phyloP scores from a whole-genome alignment of 2,329 filamentous ascomycete species.

The Trichoderma sp. region DNA sequence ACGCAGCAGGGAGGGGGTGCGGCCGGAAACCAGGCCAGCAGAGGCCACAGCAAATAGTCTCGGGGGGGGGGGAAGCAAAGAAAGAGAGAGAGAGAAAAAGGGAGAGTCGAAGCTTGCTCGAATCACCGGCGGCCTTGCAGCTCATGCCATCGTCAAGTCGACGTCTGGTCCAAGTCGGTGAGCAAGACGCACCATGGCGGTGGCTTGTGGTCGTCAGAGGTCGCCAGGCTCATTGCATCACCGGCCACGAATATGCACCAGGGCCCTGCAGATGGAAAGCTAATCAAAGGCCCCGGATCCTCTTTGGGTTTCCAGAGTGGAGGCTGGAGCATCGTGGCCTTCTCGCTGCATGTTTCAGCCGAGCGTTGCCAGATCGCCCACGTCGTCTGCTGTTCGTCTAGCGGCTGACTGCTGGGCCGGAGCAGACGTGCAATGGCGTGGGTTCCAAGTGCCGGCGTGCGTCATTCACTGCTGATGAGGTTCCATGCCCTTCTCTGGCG shows the following conservation, averaged over 20 bases:
- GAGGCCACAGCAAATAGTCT: constrained; percentile 4
- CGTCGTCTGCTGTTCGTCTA: constrained; percentile 4
- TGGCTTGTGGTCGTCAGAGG: background rate
- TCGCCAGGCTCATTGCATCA: constrained; percentile 12
- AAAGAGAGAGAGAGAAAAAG: background rate
- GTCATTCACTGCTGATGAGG: constrained; percentile 5
- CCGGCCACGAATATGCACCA: background rate
- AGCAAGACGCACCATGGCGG: constrained; percentile 4
- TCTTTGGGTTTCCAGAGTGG: background rate
- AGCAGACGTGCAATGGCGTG: background rate
- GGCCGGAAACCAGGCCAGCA: background rate
- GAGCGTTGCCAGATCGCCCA: background rate
- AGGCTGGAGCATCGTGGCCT: constrained; percentile 9
- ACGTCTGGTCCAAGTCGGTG: constrained; percentile 11
- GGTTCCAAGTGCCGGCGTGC: constrained; percentile 15
- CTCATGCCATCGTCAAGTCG: background rate
- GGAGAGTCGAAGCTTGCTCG: background rate
- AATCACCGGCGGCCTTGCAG: constrained; percentile 8
- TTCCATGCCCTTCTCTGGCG: constrained; percentile 6
- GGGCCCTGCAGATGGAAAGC: constrained; percentile 8
- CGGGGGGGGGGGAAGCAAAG: background rate
- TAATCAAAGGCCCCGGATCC: constrained; percentile 9
- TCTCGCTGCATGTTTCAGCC: constrained; percentile 10
- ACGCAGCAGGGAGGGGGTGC: background rate
- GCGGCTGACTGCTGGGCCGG: constrained; percentile 3